Base-by-base conservation (phyloP, 2,329 filamentous ascomycete genomes). In the Aspergillus brasiliensis region DNA sequence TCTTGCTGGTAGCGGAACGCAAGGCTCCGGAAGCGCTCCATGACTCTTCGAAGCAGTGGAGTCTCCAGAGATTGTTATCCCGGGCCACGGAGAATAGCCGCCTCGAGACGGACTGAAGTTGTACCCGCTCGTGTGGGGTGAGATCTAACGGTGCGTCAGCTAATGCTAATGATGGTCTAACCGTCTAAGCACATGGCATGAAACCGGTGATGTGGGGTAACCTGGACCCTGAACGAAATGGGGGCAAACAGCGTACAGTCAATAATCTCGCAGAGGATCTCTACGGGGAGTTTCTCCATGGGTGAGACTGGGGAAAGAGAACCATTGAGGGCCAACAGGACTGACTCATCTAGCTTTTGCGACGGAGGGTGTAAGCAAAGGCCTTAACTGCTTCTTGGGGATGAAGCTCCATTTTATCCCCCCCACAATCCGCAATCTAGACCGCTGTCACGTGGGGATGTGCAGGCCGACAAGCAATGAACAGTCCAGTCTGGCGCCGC, bases 1-100 rank as follows among this genome's bases (percentile, higher is more conserved):
- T 38, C 53, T 64, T 63, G 42, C 60, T 44, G 38, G 40, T 61
- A 8, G 59, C 59, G n/a, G 62, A 58, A 57, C 71, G 67, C 25
- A 65, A 59, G 56, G 67, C 60, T 19, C 69, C 83, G n/a, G 81
- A 78, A 31, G 86, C 82, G 68, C 89, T 84, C 72, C 88, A 88
- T 15, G 91, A 94, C 59, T 87, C 80, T 37, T 88, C 82, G 73
- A 95, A 91, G 73, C 90, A 93, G 71, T 88, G 82, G 3, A 83
- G 78, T 62, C 89, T 89, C 93, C 93, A 97, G 37, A 94, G 80
- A 40, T 82, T 84, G 67, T 90, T 85, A 71, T 96, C 91, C 58
- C 91, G 87, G 40, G 86, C 88, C 44, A 95, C 80, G 28, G 80
- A 75, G 27, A 88, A 83, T 60, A 94, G 85, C 47, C 81, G 83